These are phyloP conservation scores for Globisporangium spiculum DNA, from an alignment of 352 stramenopile species.

Conservation along the genomic window DNA sequence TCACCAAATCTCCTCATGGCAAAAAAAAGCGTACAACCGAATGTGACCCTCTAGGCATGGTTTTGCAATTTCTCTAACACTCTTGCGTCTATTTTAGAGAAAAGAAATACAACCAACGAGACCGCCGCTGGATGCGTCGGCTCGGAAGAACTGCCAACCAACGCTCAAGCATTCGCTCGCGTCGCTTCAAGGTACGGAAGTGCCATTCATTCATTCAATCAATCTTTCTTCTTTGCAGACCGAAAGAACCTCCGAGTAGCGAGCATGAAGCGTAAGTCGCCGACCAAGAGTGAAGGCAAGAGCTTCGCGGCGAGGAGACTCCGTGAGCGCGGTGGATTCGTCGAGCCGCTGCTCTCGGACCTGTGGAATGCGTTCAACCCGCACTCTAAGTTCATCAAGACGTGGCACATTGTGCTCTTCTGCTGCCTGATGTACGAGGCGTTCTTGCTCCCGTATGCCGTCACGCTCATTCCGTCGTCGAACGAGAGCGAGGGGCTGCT, in stretches of 20 bases:
- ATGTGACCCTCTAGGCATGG: background rate
- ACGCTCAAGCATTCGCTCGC: background rate
- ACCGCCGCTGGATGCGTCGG: background rate
- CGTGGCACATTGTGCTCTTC: conserved; percentile 49
- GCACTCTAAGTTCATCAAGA: conserved; percentile 37
- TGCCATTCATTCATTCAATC: background rate
- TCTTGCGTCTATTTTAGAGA: conserved; percentile 5
- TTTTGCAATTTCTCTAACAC: conserved; percentile 7
- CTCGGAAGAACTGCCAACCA: background rate
- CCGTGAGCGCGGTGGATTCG: background rate
- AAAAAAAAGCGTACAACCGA: background rate
- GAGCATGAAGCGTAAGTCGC: background rate
- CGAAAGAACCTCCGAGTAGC: background rate
- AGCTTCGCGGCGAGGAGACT: conserved; percentile 4
- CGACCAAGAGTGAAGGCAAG: background rate
- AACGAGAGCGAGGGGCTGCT: background rate
- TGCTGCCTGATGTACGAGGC: conserved; percentile 43
- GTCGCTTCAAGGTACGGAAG: background rate
- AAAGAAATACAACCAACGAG: conserved; percentile 1
- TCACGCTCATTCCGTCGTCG: conserved; percentile 19
- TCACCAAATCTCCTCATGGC: background rate
- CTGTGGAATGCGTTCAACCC: conserved; percentile 50
- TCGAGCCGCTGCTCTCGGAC: background rate
- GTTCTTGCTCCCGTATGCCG: conserved; percentile 46
- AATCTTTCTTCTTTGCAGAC: background rate